Conservation (phyloP, 179 eudicot species). For the Heliamphora pulchella region DNA sequence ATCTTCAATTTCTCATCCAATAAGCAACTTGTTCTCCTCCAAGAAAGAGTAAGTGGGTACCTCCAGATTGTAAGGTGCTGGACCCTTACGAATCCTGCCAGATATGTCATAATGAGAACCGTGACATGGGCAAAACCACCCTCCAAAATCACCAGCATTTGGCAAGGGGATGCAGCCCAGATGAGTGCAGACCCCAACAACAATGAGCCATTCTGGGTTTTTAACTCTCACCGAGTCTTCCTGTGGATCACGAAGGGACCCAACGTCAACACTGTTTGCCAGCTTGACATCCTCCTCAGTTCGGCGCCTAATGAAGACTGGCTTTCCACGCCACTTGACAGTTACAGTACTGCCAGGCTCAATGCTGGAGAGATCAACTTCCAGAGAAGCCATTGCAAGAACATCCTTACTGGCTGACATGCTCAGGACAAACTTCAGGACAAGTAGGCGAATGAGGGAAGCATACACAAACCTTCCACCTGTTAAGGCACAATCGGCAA, state of each 20-base stretch:
- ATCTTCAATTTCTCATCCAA: slow-evolving; percentile 31
- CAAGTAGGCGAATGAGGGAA: slow-evolving; percentile 49
- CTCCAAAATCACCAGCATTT: slow-evolving; percentile 65
- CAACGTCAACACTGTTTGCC: slow-evolving; percentile 54
- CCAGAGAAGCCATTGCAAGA: slow-evolving; percentile 65
- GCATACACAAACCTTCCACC: slow-evolving; percentile 73
- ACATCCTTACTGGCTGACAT: slow-evolving; percentile 80
- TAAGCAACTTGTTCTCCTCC: slow-evolving; percentile 58
- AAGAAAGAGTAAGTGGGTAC: slow-evolving; percentile 71
- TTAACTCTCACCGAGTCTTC: slow-evolving; percentile 56
- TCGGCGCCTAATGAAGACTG: slow-evolving; percentile 64
- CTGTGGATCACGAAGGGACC: slow-evolving; percentile 67
- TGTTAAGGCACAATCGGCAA: slow-evolving; percentile 61
- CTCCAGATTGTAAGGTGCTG: slow-evolving; percentile 73
- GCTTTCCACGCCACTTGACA: slow-evolving; percentile 84
- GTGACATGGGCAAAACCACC: slow-evolving; percentile 85
- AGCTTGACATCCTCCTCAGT: slow-evolving; percentile 56
- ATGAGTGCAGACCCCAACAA: slow-evolving; percentile 66
- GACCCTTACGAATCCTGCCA: slow-evolving; percentile 74
- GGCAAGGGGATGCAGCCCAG: slow-evolving; percentile 68
- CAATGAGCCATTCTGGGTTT: slow-evolving; percentile 72
- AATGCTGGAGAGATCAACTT: slow-evolving; percentile 66
- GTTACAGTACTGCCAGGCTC: slow-evolving; percentile 62
- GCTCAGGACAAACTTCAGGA: slow-evolving; percentile 61
- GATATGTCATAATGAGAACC: slow-evolving; percentile 79